Percentiles rank a stretch among this genome's conserved stretches.
Conservation (phyloP, 352 stramenopile genomes). For the Pythium monospermum region DNA sequence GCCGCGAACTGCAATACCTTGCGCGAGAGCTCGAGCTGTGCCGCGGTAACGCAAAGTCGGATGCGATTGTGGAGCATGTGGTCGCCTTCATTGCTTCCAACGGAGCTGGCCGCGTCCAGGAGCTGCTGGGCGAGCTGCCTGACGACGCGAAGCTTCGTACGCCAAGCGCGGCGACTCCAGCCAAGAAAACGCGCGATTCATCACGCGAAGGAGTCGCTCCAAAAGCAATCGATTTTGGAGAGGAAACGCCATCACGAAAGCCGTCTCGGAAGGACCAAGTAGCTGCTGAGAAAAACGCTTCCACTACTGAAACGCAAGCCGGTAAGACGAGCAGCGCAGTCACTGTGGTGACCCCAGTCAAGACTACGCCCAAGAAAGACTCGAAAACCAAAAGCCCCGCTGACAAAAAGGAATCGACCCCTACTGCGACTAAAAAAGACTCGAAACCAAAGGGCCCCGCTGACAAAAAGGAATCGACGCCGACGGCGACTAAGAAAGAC, state of each 20-base stretch:
- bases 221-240: background rate
- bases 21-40: slow-evolving; percentile 63
- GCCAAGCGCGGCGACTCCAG: slow-evolving; percentile 9
- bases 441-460: too few species aligned
- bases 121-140: slow-evolving; percentile 13
- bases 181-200: background rate
- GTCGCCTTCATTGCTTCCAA: slow-evolving; percentile 38
- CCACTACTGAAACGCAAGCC: too few species aligned
- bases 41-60: slow-evolving; percentile 59
- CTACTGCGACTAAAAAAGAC: background rate
- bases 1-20: slow-evolving; percentile 58
- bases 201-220: background rate
- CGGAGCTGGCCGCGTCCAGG: slow-evolving; percentile 32
- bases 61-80: slow-evolving; percentile 51
- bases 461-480: too few species aligned
- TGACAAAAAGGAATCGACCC: background rate
- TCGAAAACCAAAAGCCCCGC: slow-evolving; percentile 1
- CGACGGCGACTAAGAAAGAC: too few species aligned
- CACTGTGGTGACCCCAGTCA: too few species aligned
- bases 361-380: too few species aligned
- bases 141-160: slow-evolving; percentile 8
- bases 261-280: too few species aligned
- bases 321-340: too few species aligned
- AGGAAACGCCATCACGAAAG: slow-evolving; percentile 2
- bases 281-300: too few species aligned